Percentiles rank a stretch among this genome's conserved stretches.
These are phyloP conservation scores for Nakaseomyces bracarensis DNA, from an alignment of 1,139 yeast genomes.

Conservation along the genomic window DNA sequence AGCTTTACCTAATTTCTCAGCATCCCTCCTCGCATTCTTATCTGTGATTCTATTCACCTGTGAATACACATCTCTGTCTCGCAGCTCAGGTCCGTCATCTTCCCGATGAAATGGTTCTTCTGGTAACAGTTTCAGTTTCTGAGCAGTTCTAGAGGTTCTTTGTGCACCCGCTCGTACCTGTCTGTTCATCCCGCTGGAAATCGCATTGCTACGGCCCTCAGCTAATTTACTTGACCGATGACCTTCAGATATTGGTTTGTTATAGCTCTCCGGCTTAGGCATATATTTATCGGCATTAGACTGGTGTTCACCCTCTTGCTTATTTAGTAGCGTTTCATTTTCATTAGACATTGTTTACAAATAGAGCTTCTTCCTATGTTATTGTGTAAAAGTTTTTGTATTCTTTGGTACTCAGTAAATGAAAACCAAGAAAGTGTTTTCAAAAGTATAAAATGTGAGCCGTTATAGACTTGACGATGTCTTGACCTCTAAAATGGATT, in stretches of 20 bases:
- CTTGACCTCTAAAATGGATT: no score
- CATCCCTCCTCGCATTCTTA: constrained; percentile 88
- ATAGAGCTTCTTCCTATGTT: no score
- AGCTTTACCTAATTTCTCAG: constrained; percentile 83
- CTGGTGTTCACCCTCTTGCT: not conserved
- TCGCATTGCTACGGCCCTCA: not conserved
- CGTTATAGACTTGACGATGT: no score
- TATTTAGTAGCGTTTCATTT: not conserved
- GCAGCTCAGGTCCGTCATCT: constrained; percentile 34
- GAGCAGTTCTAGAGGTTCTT: constrained; percentile 80
- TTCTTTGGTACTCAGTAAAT: no score
- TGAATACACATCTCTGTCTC: constrained; percentile 57
- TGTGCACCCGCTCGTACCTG: constrained; percentile 60
- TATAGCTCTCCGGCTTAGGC: not conserved
- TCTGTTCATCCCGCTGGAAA: constrained; percentile 9
- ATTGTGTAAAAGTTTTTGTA: no score
- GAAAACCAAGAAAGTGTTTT: no score
- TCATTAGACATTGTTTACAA: constrained; percentile 3
- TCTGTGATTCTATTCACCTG: constrained; percentile 82
- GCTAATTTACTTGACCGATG: not conserved
- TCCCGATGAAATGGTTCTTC: constrained; percentile 49
- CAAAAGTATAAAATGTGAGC: no score
- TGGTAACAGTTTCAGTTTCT: constrained; percentile 77
- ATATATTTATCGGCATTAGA: not conserved
- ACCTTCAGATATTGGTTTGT: not conserved